Conservation (phyloP, 495 filamentous ascomycete species). For the Penicillium argentinense region DNA sequence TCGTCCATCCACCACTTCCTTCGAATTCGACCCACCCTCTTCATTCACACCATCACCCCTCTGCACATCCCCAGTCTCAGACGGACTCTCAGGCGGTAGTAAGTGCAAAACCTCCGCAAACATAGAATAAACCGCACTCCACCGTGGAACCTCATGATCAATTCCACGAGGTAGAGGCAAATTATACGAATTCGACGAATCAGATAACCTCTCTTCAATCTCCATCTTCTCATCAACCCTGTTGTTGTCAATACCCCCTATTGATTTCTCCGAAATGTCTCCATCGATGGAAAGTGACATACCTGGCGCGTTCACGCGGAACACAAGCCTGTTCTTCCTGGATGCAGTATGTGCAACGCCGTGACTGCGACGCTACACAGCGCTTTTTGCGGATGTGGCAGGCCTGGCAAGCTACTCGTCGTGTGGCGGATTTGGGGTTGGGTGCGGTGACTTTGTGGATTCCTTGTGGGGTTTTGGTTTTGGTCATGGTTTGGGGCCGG, state of each 20-base stretch:
- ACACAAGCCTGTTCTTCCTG: conserved; percentile 13
- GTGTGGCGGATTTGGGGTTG: background rate
- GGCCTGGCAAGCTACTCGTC: conserved; percentile 5
- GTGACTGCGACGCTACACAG: conserved; percentile 8
- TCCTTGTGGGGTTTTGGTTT: background rate
- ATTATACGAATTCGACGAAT: background rate
- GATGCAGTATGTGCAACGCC: conserved; percentile 14
- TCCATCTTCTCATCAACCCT: background rate
- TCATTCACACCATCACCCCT: no score
- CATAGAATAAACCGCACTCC: conserved; percentile 12
- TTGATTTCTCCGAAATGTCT: no score
- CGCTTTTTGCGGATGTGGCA: conserved; percentile 21
- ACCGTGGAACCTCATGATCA: conserved; percentile 13
- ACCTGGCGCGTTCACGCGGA: conserved; percentile 12
- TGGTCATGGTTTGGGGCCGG: no score
- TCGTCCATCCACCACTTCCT: no score
- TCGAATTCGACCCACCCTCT: no score
- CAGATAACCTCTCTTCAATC: background rate
- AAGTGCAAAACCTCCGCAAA: conserved; percentile 12
- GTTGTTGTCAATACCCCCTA: no score
- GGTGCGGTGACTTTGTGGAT: background rate
- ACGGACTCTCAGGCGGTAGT: conserved; percentile 12
- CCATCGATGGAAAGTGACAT: background rate
- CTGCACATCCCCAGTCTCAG: no score
- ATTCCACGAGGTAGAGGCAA: conserved; percentile 5